Conservation (phyloP, 1,284 basidiomycete genomes). For the Boletus smithii region DNA sequence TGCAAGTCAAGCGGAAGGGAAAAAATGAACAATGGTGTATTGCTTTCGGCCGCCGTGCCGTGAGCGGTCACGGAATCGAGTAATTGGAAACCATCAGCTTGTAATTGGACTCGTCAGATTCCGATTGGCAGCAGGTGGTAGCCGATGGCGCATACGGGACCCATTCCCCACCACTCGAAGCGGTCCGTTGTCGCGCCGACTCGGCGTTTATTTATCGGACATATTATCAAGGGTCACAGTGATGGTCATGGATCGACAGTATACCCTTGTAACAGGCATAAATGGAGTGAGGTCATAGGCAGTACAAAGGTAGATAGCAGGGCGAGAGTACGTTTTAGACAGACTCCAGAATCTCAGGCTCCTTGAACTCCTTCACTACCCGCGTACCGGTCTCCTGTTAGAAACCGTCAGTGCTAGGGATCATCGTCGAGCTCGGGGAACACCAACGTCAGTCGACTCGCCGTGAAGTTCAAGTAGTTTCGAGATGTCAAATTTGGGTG, state of each 20-base stretch:
- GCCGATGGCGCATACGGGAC: too few species aligned
- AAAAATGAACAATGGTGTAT: too few species aligned
- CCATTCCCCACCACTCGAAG: not conserved
- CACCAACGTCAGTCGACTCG: conserved; percentile 84
- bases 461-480: conserved; percentile 96
- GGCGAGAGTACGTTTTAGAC: conserved; percentile 54
- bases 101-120: too few species aligned
- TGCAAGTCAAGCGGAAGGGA: not conserved
- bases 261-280: conserved; percentile 40
- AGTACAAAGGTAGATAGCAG: conserved; percentile 40
- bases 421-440: not conserved
- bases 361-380: conserved; percentile 89
- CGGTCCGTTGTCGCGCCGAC: too few species aligned
- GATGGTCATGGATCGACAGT: too few species aligned
- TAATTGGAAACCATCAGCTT: conserved; percentile 6
- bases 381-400: conserved; percentile 83
- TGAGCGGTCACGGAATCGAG: conserved; percentile 6
- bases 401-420: conserved; percentile 12
- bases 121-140: too few species aligned
- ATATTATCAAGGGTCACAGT: too few species aligned
- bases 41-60: not conserved
- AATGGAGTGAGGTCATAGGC: conserved; percentile 36
- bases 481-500: conserved; percentile 93
- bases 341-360: conserved; percentile 82
- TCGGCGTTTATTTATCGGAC: too few species aligned